A percentile compares a stretch with the other conserved stretches of the same genome.
Evolutionary conservation across 345 rosid species (phyloP).

Genomic region (Cardamine occulta): DNA sequence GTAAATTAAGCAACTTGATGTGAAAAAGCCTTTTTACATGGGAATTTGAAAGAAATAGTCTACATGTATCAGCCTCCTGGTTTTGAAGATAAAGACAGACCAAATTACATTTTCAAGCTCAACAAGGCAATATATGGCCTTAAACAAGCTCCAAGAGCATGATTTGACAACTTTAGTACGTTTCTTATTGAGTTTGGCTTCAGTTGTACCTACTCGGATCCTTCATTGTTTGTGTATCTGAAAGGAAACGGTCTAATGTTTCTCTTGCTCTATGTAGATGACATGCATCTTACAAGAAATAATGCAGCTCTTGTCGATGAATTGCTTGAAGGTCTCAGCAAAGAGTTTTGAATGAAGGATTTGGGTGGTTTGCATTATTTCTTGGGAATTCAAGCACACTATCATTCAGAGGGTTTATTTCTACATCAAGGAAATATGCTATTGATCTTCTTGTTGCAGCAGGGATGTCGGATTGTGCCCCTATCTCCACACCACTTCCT

Average conservation of each 20-base stretch:
- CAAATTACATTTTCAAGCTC: not conserved
- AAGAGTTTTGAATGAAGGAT: no score
- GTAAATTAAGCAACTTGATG: not conserved
- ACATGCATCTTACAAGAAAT: no score
- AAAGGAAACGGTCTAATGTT: no score
- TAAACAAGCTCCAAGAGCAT: not conserved
- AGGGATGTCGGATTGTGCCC: not conserved
- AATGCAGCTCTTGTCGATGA: no score
- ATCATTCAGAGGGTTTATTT: not conserved
- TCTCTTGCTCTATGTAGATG: no score
- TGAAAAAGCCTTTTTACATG: not conserved
- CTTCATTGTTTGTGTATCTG: no score
- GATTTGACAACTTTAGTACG: not conserved
- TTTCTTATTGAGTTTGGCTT: not conserved
- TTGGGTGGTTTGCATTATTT: no score
- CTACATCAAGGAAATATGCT: not conserved
- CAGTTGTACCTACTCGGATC: no score
- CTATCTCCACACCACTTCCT: not conserved
- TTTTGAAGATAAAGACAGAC: not conserved
- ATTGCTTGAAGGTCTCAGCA: no score
- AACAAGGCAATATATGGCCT: not conserved
- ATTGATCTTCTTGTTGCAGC: not conserved
- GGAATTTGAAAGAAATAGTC: not conserved
- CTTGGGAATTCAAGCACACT: no score
- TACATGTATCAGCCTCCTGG: not conserved